Base-by-base conservation (phyloP, 2,329 filamentous ascomycete genomes). In the Colletotrichum sp. region DNA sequence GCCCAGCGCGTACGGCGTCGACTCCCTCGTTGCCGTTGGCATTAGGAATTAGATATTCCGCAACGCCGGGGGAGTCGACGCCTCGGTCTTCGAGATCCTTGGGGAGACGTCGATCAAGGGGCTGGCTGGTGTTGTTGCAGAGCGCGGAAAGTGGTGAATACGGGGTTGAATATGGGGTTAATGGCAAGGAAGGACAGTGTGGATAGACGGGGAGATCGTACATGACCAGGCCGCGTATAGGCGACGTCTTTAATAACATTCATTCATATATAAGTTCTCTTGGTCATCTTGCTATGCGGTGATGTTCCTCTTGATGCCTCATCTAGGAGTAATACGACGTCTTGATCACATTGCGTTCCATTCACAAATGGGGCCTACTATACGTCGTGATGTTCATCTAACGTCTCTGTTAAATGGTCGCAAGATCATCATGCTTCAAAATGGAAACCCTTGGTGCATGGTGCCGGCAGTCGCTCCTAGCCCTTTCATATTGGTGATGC, bases 21-120 rank as follows among this genome's bases (percentile, higher is more conserved):
- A 91, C 80, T 90, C 88, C 0, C 83, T 91, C 9, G 86, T 90
- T 7, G 88, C 88, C 2, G 87, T 90, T n/a, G 72, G 74, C 36
- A 71, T 76, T 7, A 66, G 74, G 66, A 76, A 75, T 32, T 76
- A 75, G 74, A 71, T 76, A 34, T 76, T 76, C 72, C 71, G 74
- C 36, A 76, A 76, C 39, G 72, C 72, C 39, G 70, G 59, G 74
- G 74, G 74, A 48, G 71, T 76, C 71, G 74, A 76, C 8, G 66
- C 70, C 18, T 76, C 74, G 48, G 72, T 75, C 26, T 76, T 76
- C 16, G 74, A 76, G 71, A 71, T 76, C 32, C 71, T 76, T 4
- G 72, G 74, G n/a, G 74, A 76, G 36, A 71, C 59, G 36, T 76
- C 74, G 2, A 21, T 76, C 59, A 65, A 65, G 12, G 70, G 65